These are phyloP conservation scores for Epichloe festucae DNA, from an alignment of 2,329 filamentous ascomycete species.

Conservation along the genomic window DNA sequence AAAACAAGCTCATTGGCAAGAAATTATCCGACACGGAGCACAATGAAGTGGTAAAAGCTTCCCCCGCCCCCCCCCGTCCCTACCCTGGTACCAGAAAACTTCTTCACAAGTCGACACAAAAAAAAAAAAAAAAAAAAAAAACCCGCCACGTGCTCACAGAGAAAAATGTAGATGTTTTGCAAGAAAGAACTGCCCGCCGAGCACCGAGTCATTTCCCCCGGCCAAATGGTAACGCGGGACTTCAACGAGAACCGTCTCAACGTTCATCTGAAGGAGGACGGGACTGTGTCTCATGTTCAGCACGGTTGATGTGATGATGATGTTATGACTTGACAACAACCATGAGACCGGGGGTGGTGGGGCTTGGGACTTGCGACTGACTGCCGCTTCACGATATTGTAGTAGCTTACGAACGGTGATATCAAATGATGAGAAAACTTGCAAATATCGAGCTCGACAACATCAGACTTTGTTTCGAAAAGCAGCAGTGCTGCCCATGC, in stretches of 20 bases:
- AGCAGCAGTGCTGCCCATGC: too few relatives aligned
- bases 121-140: not conserved
- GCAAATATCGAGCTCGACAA: too few relatives aligned
- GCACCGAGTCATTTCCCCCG: constrained; percentile 45
- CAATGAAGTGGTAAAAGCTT: constrained; percentile 35
- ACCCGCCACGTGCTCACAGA: not conserved
- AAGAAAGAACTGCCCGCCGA: constrained; percentile 45
- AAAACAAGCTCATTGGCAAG: constrained; percentile 51
- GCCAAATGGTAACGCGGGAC: constrained; percentile 45
- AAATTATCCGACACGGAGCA: constrained; percentile 37
- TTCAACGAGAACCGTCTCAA: constrained; percentile 42
- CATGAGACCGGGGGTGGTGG: too few relatives aligned
- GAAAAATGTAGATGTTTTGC: constrained; percentile 38
- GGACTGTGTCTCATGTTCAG: constrained; percentile 45
- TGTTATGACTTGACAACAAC: too few relatives aligned
- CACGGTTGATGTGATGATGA: constrained; percentile 29
- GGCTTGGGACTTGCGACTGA: too few relatives aligned
- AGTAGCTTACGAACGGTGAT: too few relatives aligned
- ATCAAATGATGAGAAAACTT: too few relatives aligned
- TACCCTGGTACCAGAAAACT: not conserved
- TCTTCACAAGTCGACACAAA: too few relatives aligned
- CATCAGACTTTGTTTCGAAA: too few relatives aligned
- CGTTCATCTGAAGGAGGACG: constrained; percentile 45
- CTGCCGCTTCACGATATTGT: too few relatives aligned
- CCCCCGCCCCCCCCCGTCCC: not conserved